Evolutionary conservation across 2,329 filamentous ascomycete genomes (phyloP).

Genomic region (Basipetospora chlamydospora): DNA sequence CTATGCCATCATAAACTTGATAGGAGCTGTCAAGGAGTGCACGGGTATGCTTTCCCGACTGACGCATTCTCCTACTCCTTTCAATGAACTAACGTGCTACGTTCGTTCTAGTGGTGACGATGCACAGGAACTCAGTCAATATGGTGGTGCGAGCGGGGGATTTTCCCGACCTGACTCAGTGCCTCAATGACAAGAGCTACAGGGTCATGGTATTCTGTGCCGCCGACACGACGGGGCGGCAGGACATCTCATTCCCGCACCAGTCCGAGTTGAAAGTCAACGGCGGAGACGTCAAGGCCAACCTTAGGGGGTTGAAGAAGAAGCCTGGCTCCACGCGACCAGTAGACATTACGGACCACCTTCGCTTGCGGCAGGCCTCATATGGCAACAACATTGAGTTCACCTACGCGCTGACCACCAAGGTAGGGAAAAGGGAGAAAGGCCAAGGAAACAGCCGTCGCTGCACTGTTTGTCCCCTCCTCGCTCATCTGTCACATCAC

Average conservation of each 20-base stretch:
- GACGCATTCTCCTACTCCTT: too few species aligned
- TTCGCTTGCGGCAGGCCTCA: constrained; percentile 54
- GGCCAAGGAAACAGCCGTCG: not conserved
- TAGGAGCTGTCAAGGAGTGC: constrained; percentile 53
- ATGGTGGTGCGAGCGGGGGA: constrained; percentile 34
- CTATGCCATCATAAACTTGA: constrained; percentile 52
- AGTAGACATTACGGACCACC: constrained; percentile 69
- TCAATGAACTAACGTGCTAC: too few species aligned
- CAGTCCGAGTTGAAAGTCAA: constrained; percentile 91
- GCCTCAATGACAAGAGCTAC: constrained; percentile 45
- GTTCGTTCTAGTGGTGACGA: too few species aligned
- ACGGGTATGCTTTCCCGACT: constrained; percentile 43
- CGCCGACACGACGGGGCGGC: constrained; percentile 42
- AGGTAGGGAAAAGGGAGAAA: constrained; percentile 41
- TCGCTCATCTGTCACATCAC: too few species aligned
- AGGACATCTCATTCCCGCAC: constrained; percentile 79
- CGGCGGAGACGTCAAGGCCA: constrained; percentile 75
- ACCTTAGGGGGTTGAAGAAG: constrained; percentile 87
- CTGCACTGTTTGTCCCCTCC: not conserved
- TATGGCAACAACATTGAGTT: constrained; percentile 71
- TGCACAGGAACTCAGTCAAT: constrained; percentile 31
- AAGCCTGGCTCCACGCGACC: constrained; percentile 90
- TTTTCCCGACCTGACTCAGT: constrained; percentile 34
- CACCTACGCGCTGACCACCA: constrained; percentile 82
- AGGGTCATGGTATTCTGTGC: constrained; percentile 78